These are phyloP conservation scores for Salix udensis DNA, from an alignment of 345 rosid genomes.

Conservation along the genomic window DNA sequence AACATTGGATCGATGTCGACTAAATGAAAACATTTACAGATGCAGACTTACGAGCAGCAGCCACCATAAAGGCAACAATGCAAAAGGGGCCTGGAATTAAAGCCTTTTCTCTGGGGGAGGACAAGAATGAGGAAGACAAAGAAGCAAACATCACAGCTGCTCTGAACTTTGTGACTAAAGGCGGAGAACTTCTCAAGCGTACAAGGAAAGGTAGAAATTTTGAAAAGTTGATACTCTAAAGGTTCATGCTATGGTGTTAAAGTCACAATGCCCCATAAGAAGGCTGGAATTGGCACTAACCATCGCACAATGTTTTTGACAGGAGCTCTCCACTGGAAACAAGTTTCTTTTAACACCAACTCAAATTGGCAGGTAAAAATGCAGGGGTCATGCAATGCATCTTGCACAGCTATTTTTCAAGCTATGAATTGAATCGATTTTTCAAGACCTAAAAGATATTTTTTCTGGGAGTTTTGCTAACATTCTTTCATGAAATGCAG, in stretches of 20 bases:
- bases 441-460: background rate
- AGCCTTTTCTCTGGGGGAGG: conserved; percentile 40
- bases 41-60: conserved; percentile 81
- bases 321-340: conserved; percentile 95
- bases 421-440: background rate
- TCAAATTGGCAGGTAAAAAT: conserved; percentile 73
- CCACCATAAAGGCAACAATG: conserved; percentile 66
- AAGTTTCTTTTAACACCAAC: conserved; percentile 71
- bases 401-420: background rate
- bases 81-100: conserved; percentile 50
- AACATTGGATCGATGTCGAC: background rate
- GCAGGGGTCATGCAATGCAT: background rate
- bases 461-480: background rate
- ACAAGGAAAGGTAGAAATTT: conserved; percentile 82
- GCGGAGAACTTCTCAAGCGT: conserved; percentile 90
- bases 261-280: background rate
- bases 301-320: conserved; percentile 17
- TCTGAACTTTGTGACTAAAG: conserved; percentile 59
- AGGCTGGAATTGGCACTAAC: conserved; percentile 6
- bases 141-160: conserved; percentile 47
- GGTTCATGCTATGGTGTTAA: background rate
- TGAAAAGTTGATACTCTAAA: background rate
- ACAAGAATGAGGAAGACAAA: conserved; percentile 42
- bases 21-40: conserved; percentile 1
- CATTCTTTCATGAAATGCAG: background rate